Evolutionary conservation across 2,329 filamentous ascomycete species (phyloP).

Genomic region (Gaeumannomyces tritici): DNA sequence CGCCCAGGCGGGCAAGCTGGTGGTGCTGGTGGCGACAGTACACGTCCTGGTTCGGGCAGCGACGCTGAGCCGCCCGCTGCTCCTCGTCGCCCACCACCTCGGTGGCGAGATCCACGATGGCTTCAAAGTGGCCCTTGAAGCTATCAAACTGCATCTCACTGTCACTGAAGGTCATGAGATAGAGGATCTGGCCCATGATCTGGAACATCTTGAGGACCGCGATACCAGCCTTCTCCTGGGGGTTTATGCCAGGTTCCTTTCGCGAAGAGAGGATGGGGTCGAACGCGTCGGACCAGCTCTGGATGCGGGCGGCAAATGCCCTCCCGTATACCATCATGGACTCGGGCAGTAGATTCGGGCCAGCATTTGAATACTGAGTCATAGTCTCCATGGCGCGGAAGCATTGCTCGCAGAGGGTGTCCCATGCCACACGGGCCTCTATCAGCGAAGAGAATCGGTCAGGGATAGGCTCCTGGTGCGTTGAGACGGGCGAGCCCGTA

Average conservation of each 20-base stretch:
- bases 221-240: constrained; percentile 49
- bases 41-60: constrained; percentile 29
- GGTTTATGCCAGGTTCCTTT: constrained; percentile 34
- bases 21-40: constrained; percentile 31
- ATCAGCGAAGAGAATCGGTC: constrained; percentile 36
- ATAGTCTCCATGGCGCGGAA: constrained; percentile 50
- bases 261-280: constrained; percentile 42
- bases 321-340: constrained; percentile 36
- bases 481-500: constrained; percentile 28
- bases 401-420: constrained; percentile 44
- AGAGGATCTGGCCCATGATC: constrained; percentile 46
- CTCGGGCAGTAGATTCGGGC: constrained; percentile 41
- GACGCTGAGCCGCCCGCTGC: constrained; percentile 33
- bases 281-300: constrained; percentile 47
- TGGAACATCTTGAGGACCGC: constrained; percentile 54
- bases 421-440: constrained; percentile 48
- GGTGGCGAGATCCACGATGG: constrained; percentile 45
- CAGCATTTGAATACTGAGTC: constrained; percentile 34
- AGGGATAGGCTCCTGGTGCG: constrained; percentile 27
- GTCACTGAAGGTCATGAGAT: constrained; percentile 50
- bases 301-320: constrained; percentile 37
- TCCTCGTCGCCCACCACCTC: constrained; percentile 53
- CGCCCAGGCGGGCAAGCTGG: constrained; percentile 26
- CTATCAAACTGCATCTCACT: constrained; percentile 49
- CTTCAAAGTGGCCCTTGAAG: constrained; percentile 40